Conservation (phyloP, 1,284 basidiomycete genomes). For the Trichosporon sp. region DNA sequence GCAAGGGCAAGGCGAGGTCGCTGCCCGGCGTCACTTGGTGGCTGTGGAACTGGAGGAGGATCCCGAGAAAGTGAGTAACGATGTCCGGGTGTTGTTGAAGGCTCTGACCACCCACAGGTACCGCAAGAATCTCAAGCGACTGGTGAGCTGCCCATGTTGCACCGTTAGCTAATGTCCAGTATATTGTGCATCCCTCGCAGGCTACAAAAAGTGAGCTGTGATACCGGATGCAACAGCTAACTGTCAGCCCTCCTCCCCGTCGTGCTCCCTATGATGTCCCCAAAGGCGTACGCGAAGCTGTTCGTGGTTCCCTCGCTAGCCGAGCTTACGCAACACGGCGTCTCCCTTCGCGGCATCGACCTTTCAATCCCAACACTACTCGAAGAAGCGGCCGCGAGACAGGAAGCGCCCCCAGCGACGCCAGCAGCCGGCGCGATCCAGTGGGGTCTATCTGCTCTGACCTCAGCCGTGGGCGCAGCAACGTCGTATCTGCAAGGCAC, state of each 20-base stretch:
- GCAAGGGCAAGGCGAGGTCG: constrained; percentile 15
- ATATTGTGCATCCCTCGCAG: constrained; percentile 37
- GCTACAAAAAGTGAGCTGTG: constrained; percentile 30
- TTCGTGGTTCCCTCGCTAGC: constrained; percentile 30
- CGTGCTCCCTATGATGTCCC: constrained; percentile 37
- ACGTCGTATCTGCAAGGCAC: constrained; percentile 1
- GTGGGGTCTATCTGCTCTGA: constrained; percentile 6
- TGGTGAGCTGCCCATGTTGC: constrained; percentile 19
- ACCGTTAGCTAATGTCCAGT: constrained; percentile 15
- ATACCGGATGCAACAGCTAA: not conserved
- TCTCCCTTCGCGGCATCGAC: constrained; percentile 32
- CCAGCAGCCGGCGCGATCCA: not conserved
- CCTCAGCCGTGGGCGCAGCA: constrained; percentile 1
- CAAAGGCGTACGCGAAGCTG: constrained; percentile 39
- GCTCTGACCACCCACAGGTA: constrained; percentile 22
- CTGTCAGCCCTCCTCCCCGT: constrained; percentile 29
- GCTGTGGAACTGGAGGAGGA: constrained; percentile 33
- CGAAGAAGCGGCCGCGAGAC: constrained; percentile 24
- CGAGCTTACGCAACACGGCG: constrained; percentile 17
- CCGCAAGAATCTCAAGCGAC: constrained; percentile 39
- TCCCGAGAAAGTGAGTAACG: constrained; percentile 33
- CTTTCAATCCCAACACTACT: constrained; percentile 24
- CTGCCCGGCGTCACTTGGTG: constrained; percentile 37
- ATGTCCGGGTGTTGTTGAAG: no score
- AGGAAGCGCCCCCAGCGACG: not conserved